These are phyloP conservation scores for Dryadomyces sulphureus DNA, from an alignment of 2,329 filamentous ascomycete genomes.

Conservation along the genomic window DNA sequence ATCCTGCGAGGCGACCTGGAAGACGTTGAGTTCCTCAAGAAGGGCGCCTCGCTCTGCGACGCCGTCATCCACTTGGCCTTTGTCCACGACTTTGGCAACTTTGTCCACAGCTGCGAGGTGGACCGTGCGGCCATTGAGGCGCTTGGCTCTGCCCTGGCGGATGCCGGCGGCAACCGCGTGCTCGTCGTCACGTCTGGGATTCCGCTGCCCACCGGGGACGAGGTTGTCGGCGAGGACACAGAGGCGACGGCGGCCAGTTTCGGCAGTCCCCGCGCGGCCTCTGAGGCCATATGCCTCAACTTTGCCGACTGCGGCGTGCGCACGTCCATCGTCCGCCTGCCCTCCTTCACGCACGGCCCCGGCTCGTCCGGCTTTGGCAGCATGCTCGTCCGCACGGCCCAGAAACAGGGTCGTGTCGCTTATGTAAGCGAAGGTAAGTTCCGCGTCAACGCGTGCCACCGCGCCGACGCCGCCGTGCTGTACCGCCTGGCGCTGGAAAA, in stretches of 20 bases:
- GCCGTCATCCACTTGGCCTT: conserved; percentile 27
- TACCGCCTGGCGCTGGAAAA: conserved; percentile 23
- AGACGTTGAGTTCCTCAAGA: conserved; percentile 19
- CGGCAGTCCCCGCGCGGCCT: conserved; percentile 8
- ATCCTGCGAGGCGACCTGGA: conserved; percentile 20
- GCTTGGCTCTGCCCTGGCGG: conserved; percentile 17
- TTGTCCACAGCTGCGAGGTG: conserved; percentile 12
- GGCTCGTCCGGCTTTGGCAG: conserved; percentile 18
- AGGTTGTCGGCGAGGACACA: conserved; percentile 16
- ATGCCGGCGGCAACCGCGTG: conserved; percentile 16
- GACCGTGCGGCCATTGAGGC: conserved; percentile 22
- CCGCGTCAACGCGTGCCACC: conserved; percentile 22
- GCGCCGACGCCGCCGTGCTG: conserved; percentile 21
- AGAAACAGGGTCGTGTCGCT: conserved; percentile 15
- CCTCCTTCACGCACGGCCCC: conserved; percentile 23
- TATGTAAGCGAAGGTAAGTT: conserved; percentile 22
- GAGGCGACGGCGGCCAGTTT: conserved; percentile 9
- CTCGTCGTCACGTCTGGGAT: conserved; percentile 24
- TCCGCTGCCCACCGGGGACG: conserved; percentile 10
- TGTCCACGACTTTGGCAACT: conserved; percentile 23
- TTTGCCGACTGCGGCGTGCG: conserved; percentile 18
- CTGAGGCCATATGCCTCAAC: conserved; percentile 14
- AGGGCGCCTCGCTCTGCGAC: conserved; percentile 18
- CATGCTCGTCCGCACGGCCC: conserved; percentile 15
- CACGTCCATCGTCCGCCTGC: conserved; percentile 20